These are phyloP conservation scores for Hypomontagnella monticulosa DNA, from an alignment of 495 filamentous ascomycete genomes.

Conservation along the genomic window DNA sequence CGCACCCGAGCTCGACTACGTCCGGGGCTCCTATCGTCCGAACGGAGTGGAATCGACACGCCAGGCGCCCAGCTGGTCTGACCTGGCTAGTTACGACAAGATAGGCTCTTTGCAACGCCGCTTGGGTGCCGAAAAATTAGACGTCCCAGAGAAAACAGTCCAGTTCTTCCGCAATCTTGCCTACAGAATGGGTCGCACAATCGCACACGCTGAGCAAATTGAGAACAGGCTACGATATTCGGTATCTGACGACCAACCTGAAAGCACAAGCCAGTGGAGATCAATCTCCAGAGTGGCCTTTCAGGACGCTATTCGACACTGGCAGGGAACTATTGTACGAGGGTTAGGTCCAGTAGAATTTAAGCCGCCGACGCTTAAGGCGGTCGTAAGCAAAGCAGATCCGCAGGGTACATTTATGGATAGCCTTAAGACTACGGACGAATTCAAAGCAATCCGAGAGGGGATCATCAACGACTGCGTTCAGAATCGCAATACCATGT, in stretches of 20 bases:
- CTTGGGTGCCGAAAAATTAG: background rate
- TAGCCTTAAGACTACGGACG: background rate
- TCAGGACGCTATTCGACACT: constrained; percentile 17
- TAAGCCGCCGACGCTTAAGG: constrained; percentile 23
- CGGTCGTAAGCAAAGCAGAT: constrained; percentile 35
- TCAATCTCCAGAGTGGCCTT: constrained; percentile 27
- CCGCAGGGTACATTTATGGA: background rate
- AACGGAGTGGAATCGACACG: background rate
- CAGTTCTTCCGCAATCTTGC: constrained; percentile 47
- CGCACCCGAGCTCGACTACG: background rate
- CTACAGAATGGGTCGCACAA: constrained; percentile 43
- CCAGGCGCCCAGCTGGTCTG: constrained; percentile 26
- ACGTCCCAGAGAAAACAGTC: constrained; percentile 37
- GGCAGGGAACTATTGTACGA: constrained; percentile 25
- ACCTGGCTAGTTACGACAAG: constrained; percentile 9
- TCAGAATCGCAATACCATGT: constrained; percentile 41
- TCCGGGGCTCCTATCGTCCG: constrained; percentile 1
- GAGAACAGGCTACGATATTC: constrained; percentile 31
- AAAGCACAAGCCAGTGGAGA: constrained; percentile 24
- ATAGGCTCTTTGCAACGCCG: background rate
- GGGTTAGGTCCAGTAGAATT: constrained; percentile 37
- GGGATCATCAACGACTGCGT: constrained; percentile 47
- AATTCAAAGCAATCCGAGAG: constrained; percentile 30
- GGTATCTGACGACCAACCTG: background rate
- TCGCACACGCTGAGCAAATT: constrained; percentile 35